These are phyloP conservation scores for Neoboletus magnificus DNA, from an alignment of 768 basidiomycete species.

Conservation along the genomic window DNA sequence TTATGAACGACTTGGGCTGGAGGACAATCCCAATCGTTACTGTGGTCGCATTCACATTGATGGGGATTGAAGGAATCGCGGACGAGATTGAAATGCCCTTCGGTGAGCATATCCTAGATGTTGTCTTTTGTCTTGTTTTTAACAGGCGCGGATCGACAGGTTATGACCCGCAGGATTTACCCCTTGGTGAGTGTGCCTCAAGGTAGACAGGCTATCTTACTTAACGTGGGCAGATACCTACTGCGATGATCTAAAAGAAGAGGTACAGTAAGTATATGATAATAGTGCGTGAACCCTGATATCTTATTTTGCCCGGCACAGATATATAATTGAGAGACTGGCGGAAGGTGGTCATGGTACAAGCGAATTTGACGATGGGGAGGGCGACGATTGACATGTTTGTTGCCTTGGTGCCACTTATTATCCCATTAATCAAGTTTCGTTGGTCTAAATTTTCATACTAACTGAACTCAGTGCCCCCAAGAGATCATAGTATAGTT, in stretches of 20 bases:
- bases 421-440: not conserved
- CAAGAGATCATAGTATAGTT: not conserved
- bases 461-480: not conserved
- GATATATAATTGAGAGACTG: conserved; percentile 66
- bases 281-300: not conserved
- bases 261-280: conserved; percentile 61
- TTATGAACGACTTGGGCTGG: conserved; percentile 82
- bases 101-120: conserved; percentile 43
- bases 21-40: conserved; percentile 82
- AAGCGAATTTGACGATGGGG: conserved; percentile 74
- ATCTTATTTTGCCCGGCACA: conserved; percentile 27
- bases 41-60: conserved; percentile 84
- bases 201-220: not conserved
- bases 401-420: not conserved
- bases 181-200: conserved; percentile 55
- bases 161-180: conserved; percentile 64
- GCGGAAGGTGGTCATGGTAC: conserved; percentile 73
- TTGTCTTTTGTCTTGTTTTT: not conserved
- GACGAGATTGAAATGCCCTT: conserved; percentile 96
- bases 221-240: conserved; percentile 57
- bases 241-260: conserved; percentile 82
- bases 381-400: conserved; percentile 67
- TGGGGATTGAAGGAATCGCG: conserved; percentile 95
- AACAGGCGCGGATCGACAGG: conserved; percentile 35
- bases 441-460: not conserved